Base-by-base conservation (phyloP, 768 basidiomycete genomes). In the Crepidotus variabilis region DNA sequence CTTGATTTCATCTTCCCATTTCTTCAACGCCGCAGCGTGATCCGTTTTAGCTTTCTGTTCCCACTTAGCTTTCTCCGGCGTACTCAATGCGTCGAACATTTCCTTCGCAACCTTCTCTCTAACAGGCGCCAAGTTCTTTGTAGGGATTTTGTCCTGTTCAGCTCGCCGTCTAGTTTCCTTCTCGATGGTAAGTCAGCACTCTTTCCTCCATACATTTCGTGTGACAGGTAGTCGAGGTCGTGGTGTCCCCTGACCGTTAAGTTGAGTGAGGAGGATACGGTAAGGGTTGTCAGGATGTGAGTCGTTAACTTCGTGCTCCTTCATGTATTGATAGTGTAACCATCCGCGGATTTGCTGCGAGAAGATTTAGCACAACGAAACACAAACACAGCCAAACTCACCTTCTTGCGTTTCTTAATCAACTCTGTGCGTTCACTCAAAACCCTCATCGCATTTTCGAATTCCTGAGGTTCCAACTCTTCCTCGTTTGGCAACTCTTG, bases 331-430 rank as follows among this genome's bases (percentile, higher is more conserved):
- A 35, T 62, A 62, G 6, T 50, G 46, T 36, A 64, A 18, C 53
- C 61, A 60, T 10, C 54, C 48, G 20, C 57, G 51, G 32, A 64
- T 62, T 56, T 64, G 61, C 63, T 64, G 49, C n/a, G 11, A 8
- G 9, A 21, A 6, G 10, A 28, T 48, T 45, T 13, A 45, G 45
- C 13, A 32, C 48, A 47, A 47, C 34, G 24, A 47, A 43, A 4
- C 2, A 1, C 20, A 50, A 50, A 54, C 14, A 45, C 10, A 32
- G 10, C 2, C 24, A 21, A 8, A 45, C 56, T 24, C 22, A 57
- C 56, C 2, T 23, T 49, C 32, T 57, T 60, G 0, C 52, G 45
- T 16, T 23, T 21, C 14, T 21, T 21, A 16, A 52, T 32, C 22
- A 47, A 32, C 0, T 36, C 18, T 14, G 3, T 20, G 3, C 39